Percentiles rank a stretch among this genome's conserved stretches.
These are phyloP conservation scores for Pseudocercospora fuligena DNA, from an alignment of 2,329 filamentous ascomycete genomes.

Conservation along the genomic window DNA sequence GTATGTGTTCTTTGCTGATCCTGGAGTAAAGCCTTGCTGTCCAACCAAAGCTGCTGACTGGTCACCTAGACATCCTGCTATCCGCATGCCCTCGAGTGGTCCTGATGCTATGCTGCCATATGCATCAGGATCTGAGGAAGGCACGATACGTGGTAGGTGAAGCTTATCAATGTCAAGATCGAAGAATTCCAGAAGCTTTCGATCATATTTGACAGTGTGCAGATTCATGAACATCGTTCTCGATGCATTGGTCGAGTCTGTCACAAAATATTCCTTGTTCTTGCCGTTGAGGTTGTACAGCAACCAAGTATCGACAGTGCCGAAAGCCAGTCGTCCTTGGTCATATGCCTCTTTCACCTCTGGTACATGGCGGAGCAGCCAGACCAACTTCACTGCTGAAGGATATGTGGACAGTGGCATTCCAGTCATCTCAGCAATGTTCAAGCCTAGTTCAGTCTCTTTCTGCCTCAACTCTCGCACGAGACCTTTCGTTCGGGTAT, in stretches of 20 bases:
- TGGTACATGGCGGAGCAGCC: slow-evolving; percentile 75
- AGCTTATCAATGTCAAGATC: slow-evolving; percentile 73
- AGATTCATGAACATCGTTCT: slow-evolving; percentile 96
- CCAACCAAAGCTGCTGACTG: slow-evolving; percentile 86
- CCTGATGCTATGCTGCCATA: slow-evolving; percentile 73
- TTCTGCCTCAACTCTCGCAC: slow-evolving; percentile 76
- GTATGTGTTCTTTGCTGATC: slow-evolving; percentile 88
- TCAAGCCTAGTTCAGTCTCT: slow-evolving; percentile 70
- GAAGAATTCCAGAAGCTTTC: slow-evolving; percentile 79
- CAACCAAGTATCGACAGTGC: slow-evolving; percentile 87
- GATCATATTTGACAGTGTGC: slow-evolving; percentile 78
- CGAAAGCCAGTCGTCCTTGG: slow-evolving; percentile 79
- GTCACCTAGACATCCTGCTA: slow-evolving; percentile 83
- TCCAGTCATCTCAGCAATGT: slow-evolving; percentile 66
- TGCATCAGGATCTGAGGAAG: slow-evolving; percentile 73
- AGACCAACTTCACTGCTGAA: slow-evolving; percentile 83
- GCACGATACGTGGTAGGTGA: slow-evolving; percentile 77
- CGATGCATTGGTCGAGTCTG: slow-evolving; percentile 85
- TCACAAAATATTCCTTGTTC: slow-evolving; percentile 70
- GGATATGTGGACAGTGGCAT: slow-evolving; percentile 87
- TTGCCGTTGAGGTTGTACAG: slow-evolving; percentile 83
- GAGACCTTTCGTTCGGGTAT: slow-evolving; percentile 76
- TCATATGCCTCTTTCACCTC: slow-evolving; percentile 76
- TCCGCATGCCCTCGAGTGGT: slow-evolving; percentile 69
- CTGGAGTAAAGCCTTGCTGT: slow-evolving; percentile 71